phyloP scores from a whole-genome alignment of 371 early-diverging fungal species.

The Rhizopus delemar region DNA sequence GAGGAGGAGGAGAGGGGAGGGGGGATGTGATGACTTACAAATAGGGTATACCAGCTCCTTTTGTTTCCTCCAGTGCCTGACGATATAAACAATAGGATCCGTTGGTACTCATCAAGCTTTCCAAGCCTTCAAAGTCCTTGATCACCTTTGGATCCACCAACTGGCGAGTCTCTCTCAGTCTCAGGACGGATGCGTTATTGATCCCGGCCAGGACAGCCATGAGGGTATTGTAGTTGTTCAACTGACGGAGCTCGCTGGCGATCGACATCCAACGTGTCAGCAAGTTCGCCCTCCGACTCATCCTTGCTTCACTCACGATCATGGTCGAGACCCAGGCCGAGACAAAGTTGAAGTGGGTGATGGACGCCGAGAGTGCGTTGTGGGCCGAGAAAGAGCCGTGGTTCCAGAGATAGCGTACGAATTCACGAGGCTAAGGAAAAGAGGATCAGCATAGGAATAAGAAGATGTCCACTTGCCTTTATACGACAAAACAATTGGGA shows the following conservation, averaged over 20 bases:
- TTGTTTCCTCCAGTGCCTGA: slow-evolving; percentile 53
- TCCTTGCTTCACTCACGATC: slow-evolving; percentile 59
- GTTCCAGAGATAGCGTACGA: slow-evolving; percentile 56
- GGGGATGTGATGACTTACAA: slow-evolving; percentile 39
- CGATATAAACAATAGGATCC: slow-evolving; percentile 65
- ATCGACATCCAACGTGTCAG: slow-evolving; percentile 66
- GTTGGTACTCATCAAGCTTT: slow-evolving; percentile 67
- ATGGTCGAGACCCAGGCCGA: slow-evolving; percentile 70
- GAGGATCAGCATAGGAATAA: slow-evolving; percentile 30
- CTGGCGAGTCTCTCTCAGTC: slow-evolving; percentile 64
- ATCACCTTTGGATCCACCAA: slow-evolving; percentile 47
- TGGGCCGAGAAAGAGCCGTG: slow-evolving; percentile 11
- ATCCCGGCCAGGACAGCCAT: slow-evolving; percentile 77
- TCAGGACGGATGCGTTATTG: slow-evolving; percentile 64
- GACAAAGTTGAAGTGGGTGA: slow-evolving; percentile 63
- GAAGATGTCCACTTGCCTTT: slow-evolving; percentile 12
- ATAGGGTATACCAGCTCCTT: slow-evolving; percentile 63
- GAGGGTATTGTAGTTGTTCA: slow-evolving; percentile 68
- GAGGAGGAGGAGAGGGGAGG: too few species aligned
- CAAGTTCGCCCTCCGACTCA: slow-evolving; percentile 57
- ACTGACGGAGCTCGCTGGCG: slow-evolving; percentile 61
- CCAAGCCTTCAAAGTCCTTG: slow-evolving; percentile 60
- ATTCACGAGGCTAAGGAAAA: slow-evolving; percentile 51
- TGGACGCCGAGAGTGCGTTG: slow-evolving; percentile 50
- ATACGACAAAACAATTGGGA: slow-evolving; percentile 36